Evolutionary conservation across 495 filamentous ascomycete genomes (phyloP).

Genomic region (Podospora tetraspora): DNA sequence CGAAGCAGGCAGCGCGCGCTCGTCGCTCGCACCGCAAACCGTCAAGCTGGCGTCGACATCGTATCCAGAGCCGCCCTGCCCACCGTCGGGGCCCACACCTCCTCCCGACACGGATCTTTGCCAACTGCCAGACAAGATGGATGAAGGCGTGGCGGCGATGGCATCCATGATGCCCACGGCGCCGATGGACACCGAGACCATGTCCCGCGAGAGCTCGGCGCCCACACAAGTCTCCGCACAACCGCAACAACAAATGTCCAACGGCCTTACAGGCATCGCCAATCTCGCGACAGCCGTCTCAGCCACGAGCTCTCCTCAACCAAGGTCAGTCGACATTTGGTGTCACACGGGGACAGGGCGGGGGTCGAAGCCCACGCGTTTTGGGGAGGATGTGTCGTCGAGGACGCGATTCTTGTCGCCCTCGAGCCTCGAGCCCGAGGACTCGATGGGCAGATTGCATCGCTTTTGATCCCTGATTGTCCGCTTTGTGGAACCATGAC

Average conservation of each 20-base stretch:
- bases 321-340: slow-evolving; percentile 49
- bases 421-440: not conserved
- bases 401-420: not conserved
- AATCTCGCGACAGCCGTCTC: slow-evolving; percentile 60
- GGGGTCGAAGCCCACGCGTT: not conserved
- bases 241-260: slow-evolving; percentile 35
- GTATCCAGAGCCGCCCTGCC: slow-evolving; percentile 21
- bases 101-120: slow-evolving; percentile 27
- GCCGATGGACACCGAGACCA: slow-evolving; percentile 41
- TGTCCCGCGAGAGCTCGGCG: slow-evolving; percentile 46
- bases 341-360: not conserved
- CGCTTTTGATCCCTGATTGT: not conserved
- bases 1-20: not conserved
- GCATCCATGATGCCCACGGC: slow-evolving; percentile 26
- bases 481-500: not conserved
- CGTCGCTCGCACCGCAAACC: not conserved
- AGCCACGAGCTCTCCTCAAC: slow-evolving; percentile 54
- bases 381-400: not conserved
- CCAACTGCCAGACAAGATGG: slow-evolving; percentile 30
- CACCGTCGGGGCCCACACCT: slow-evolving; percentile 21
- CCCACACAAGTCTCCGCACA: slow-evolving; percentile 33
- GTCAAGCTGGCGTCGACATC: slow-evolving; percentile 35
- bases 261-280: slow-evolving; percentile 55
- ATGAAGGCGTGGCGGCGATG: slow-evolving; percentile 36
- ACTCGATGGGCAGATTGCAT: not conserved